Percentiles rank a stretch among this genome's conserved stretches.
Evolutionary conservation across 1,284 basidiomycete genomes (phyloP).

Genomic region (Trametes hirsuta): DNA sequence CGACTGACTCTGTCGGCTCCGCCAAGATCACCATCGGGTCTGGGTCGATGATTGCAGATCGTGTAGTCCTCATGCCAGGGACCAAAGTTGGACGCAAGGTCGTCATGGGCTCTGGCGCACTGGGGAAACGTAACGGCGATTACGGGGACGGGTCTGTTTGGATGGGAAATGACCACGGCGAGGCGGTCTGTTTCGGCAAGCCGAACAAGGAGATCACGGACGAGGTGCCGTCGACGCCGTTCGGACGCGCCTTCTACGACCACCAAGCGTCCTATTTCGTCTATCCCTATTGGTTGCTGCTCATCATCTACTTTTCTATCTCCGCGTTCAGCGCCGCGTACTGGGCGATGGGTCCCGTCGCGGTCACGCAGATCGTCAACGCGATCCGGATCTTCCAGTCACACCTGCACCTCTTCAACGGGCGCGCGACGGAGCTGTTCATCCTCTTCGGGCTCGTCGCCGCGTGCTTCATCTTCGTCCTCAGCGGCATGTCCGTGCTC

Average conservation of each 20-base stretch:
- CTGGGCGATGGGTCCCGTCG: slow-evolving; percentile 46
- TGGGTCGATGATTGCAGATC: slow-evolving; percentile 52
- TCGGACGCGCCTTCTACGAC: slow-evolving; percentile 48
- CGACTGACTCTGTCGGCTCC: slow-evolving; percentile 44
- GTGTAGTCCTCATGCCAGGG: slow-evolving; percentile 47
- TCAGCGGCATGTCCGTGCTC: slow-evolving; percentile 40
- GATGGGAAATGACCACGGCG: slow-evolving; percentile 46
- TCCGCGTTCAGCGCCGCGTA: slow-evolving; percentile 38
- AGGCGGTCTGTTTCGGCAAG: slow-evolving; percentile 41
- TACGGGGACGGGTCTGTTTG: slow-evolving; percentile 49
- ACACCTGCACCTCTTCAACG: slow-evolving; percentile 35
- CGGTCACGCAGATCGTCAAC: slow-evolving; percentile 42
- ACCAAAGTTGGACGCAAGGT: slow-evolving; percentile 41
- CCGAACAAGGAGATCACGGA: slow-evolving; percentile 19
- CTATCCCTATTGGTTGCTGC: slow-evolving; percentile 42
- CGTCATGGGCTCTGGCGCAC: slow-evolving; percentile 48
- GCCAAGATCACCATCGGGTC: slow-evolving; percentile 41
- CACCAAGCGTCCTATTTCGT: slow-evolving; percentile 45
- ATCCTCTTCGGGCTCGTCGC: slow-evolving; percentile 43
- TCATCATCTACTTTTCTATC: slow-evolving; percentile 34
- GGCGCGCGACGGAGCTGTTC: slow-evolving; percentile 41
- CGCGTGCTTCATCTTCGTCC: slow-evolving; percentile 39
- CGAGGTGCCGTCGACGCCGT: slow-evolving; percentile 44
- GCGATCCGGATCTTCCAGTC: slow-evolving; percentile 36
- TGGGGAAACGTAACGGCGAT: slow-evolving; percentile 41